Evolutionary conservation across 2,329 filamentous ascomycete genomes (phyloP), one percentile per base, ranked within the genome.

Genomic region (Diaporthe capsici): DNA sequence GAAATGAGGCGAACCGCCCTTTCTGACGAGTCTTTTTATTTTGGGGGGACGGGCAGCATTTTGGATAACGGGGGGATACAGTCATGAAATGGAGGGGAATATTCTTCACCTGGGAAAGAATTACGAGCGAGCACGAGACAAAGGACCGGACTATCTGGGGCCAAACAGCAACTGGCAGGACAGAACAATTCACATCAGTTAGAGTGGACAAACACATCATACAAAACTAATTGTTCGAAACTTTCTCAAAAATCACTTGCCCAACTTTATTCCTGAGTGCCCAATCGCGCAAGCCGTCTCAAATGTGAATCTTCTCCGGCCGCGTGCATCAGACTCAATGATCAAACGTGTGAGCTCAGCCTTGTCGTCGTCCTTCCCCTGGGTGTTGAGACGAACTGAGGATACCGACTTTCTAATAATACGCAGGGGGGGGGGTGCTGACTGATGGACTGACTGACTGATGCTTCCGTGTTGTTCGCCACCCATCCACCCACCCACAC

Each of bases 71-170:
- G 47, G 65, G 47, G 65, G 17, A 42, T 28, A 55, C 47, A 55
- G 65, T 22, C 49, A 70, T 39, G 65, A 70, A 68, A 34, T 49
- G 63, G 44, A 44, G 42, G 61, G 61, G 61, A 22, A 47, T 7
- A 49, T 34, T 47, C 20, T 61, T 61, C 34, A 9, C 7, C 57
- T 42, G 34, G 57, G 58, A 63, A 65, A 44, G 55, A 39, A 72
- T 72, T 20, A 73, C 37, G 71, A 75, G 74, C 49, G 58, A 73
- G 74, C 34, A 75, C 71, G 74, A 75, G 61, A 72, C 53, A 68
- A 73, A 25, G 61, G 61, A 75, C 60, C 31, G 58, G 49, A 51
- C 55, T 57, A 31, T 42, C 49, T 53, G 65, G 61, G 42, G 25
- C 42, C 42, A 49, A 49, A 49, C 25, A 63, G 73, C 17, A 53